Evolutionary conservation across 1,139 yeast species (phyloP).

Genomic region (Taphrina wiesneri): DNA sequence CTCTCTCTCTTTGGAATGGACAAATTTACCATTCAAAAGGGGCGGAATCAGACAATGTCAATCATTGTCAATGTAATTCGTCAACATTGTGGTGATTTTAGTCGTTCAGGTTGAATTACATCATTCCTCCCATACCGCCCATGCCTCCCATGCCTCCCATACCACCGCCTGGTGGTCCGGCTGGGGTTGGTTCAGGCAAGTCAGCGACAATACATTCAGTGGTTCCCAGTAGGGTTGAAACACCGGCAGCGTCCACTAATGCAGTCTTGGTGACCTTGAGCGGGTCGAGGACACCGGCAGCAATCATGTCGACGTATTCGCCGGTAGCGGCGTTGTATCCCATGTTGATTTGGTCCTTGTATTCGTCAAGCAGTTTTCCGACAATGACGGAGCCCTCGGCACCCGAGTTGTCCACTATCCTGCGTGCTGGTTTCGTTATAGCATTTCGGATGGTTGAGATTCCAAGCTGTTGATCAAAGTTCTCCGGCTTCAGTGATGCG

Average conservation of each 20-base stretch:
- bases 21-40: too few species aligned
- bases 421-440: constrained; percentile 94
- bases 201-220: constrained; percentile 99
- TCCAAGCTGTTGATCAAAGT: constrained; percentile 98
- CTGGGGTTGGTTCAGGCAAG: constrained; percentile 82
- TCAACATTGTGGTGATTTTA: neutral
- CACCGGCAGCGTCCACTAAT: constrained; percentile 95
- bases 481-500: constrained; percentile 75
- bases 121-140: constrained; percentile 38
- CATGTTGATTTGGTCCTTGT: constrained; percentile 78
- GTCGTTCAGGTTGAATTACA: neutral
- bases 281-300: constrained; percentile 98
- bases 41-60: too few species aligned
- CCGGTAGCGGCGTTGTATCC: constrained; percentile 96
- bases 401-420: constrained; percentile 97
- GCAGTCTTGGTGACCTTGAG: constrained; percentile 98
- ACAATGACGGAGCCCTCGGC: constrained; percentile 98
- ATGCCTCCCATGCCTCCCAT: constrained; percentile 52
- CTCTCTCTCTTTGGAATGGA: neutral
- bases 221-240: constrained; percentile 95
- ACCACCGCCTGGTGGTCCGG: constrained; percentile 61
- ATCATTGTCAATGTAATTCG: neutral
- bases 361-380: constrained; percentile 84
- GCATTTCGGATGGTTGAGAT: constrained; percentile 94
- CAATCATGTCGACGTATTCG: constrained; percentile 93